These are phyloP conservation scores for Pseudogymnoascus verrucosus DNA, from an alignment of 2,329 filamentous ascomycete species.

Conservation along the genomic window DNA sequence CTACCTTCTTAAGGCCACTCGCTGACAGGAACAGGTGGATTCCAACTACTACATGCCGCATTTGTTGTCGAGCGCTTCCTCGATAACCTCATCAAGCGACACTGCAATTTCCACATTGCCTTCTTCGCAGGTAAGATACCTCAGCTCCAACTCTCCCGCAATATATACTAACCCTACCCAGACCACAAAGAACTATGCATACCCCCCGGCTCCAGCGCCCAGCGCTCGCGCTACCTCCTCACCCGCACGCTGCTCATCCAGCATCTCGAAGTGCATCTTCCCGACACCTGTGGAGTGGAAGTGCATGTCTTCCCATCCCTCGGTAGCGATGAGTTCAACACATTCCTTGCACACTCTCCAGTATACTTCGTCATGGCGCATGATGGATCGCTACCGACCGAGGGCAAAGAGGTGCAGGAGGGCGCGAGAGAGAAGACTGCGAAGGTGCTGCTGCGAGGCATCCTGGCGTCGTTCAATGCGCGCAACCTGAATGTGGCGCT, in stretches of 20 bases:
- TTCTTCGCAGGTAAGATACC: conserved; percentile 45
- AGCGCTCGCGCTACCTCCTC: conserved; percentile 43
- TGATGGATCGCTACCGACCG: conserved; percentile 39
- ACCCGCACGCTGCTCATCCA: conserved; percentile 55
- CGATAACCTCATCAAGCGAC: conserved; percentile 48
- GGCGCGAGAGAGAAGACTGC: conserved; percentile 14
- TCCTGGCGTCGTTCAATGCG: conserved; percentile 48
- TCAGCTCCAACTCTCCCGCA: not conserved
- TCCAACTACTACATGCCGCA: conserved; percentile 63
- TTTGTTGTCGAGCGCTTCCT: conserved; percentile 63
- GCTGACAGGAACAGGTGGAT: conserved; percentile 39
- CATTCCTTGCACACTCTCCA: conserved; percentile 46
- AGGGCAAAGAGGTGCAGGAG: not conserved
- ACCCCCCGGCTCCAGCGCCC: conserved; percentile 33
- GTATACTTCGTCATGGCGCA: conserved; percentile 63
- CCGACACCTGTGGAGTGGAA: conserved; percentile 19
- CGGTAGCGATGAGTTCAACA: conserved; percentile 40
- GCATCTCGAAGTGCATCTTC: conserved; percentile 38
- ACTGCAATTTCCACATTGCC: conserved; percentile 62
- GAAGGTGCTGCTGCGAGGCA: conserved; percentile 28
- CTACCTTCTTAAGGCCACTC: not conserved
- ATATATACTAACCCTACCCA: conserved; percentile 15
- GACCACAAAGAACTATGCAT: conserved; percentile 47
- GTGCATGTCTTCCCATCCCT: conserved; percentile 39
- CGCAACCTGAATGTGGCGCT: conserved; percentile 54